These are phyloP conservation scores for Mycena leptocephala DNA, from an alignment of 768 basidiomycete species.

Conservation along the genomic window DNA sequence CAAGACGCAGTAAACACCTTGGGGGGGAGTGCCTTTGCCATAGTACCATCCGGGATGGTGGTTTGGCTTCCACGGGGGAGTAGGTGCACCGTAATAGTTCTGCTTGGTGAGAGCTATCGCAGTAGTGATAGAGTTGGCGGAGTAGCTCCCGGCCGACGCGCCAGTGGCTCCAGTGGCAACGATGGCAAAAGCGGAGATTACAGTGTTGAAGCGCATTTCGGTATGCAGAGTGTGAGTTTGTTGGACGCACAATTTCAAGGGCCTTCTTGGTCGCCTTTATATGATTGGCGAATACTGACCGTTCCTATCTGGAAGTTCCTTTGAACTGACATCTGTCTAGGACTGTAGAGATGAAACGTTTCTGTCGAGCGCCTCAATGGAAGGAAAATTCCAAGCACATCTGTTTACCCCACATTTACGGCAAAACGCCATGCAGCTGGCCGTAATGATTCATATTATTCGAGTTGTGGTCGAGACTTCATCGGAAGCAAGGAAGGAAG, in stretches of 20 bases:
- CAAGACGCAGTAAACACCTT: not conserved
- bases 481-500: constrained; percentile 3
- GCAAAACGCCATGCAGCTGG: not conserved
- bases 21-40: constrained; percentile 39
- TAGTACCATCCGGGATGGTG: constrained; percentile 58
- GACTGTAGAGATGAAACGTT: constrained; percentile 4
- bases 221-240: constrained; percentile 3
- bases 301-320: constrained; percentile 7
- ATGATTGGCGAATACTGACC: not conserved
- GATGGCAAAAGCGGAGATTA: constrained; percentile 19
- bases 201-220: constrained; percentile 34
- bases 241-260: constrained; percentile 24
- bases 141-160: constrained; percentile 13
- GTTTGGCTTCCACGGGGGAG: constrained; percentile 50
- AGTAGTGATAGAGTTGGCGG: not conserved
- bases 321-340: constrained; percentile 18
- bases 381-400: not conserved
- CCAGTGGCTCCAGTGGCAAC: constrained; percentile 18
- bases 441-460: not conserved
- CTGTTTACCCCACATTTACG: not conserved
- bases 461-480: not conserved
- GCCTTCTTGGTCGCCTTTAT: constrained; percentile 12
- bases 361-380: too few species aligned
- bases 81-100: constrained; percentile 53
- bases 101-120: constrained; percentile 17